Evolutionary conservation across 2,329 filamentous ascomycete genomes (phyloP).

Genomic region (Venturia carpophila): DNA sequence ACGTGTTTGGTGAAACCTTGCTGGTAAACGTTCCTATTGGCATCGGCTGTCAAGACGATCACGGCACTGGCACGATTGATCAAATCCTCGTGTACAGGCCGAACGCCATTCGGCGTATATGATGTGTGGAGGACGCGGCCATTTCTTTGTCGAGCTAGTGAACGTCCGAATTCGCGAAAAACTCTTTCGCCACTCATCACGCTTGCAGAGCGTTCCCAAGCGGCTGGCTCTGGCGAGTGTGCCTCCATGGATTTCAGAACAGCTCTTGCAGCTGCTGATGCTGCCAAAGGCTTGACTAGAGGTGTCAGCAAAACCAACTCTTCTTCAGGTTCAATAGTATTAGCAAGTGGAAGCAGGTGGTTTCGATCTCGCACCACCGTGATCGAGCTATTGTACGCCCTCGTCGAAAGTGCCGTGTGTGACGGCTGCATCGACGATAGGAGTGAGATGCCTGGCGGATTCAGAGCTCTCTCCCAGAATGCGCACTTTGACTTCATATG

Average conservation of each 20-base stretch:
- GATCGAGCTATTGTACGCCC: slow-evolving; percentile 86
- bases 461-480: slow-evolving; percentile 84
- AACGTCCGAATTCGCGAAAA: slow-evolving; percentile 80
- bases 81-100: slow-evolving; percentile 86
- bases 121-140: slow-evolving; percentile 88
- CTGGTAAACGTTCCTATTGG: slow-evolving; percentile 89
- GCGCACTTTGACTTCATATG: slow-evolving; percentile 78
- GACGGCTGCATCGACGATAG: slow-evolving; percentile 74
- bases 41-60: slow-evolving; percentile 86
- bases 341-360: slow-evolving; percentile 71
- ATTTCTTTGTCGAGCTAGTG: slow-evolving; percentile 75
- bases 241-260: slow-evolving; percentile 54
- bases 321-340: slow-evolving; percentile 73
- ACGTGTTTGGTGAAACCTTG: slow-evolving; percentile 93
- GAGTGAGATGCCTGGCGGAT: slow-evolving; percentile 69
- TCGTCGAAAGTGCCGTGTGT: slow-evolving; percentile 72
- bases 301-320: slow-evolving; percentile 86
- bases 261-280: slow-evolving; percentile 72
- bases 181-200: slow-evolving; percentile 90
- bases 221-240: slow-evolving; percentile 48
- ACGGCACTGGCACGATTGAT: slow-evolving; percentile 83
- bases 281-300: slow-evolving; percentile 83
- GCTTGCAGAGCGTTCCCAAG: slow-evolving; percentile 50
- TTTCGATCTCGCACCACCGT: slow-evolving; percentile 88
- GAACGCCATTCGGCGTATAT: slow-evolving; percentile 86